These are phyloP conservation scores for Thalassiosira profunda DNA, from an alignment of 108 stramenopile species.

Conservation along the genomic window DNA sequence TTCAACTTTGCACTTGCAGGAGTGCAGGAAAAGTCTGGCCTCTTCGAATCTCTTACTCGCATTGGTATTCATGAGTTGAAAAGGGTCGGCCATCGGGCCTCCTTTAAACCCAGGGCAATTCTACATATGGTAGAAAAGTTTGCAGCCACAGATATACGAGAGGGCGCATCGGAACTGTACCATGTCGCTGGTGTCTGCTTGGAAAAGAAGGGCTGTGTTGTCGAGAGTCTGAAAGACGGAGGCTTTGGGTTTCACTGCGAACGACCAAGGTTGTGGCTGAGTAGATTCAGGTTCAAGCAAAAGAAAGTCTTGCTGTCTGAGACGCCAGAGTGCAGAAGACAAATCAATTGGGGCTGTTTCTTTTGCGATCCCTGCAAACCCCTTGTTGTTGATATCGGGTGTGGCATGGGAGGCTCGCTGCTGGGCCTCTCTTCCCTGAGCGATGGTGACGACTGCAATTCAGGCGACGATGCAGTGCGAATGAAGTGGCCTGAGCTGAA, in stretches of 20 bases:
- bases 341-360: conserved; percentile 24
- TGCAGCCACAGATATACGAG: conserved; percentile 33
- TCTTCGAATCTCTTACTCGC: conserved; percentile 27
- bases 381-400: conserved; percentile 46
- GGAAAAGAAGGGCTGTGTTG: conserved; percentile 33
- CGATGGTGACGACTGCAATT: not conserved
- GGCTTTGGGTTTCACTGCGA: conserved; percentile 26
- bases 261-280: conserved; percentile 36
- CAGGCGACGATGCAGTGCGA: not conserved
- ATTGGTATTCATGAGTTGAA: conserved; percentile 41
- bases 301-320: conserved; percentile 14
- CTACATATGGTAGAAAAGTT: conserved; percentile 53
- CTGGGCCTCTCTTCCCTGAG: conserved; percentile 25
- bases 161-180: conserved; percentile 30
- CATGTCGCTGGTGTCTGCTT: conserved; percentile 26
- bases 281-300: conserved; percentile 42
- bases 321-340: not conserved
- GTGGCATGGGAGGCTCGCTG: conserved; percentile 45
- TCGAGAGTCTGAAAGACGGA: conserved; percentile 31
- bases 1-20: conserved; percentile 45
- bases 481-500: conserved; percentile 39
- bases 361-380: conserved; percentile 35
- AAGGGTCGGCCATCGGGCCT: conserved; percentile 25
- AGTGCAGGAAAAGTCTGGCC: conserved; percentile 1
- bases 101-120: conserved; percentile 30